These are phyloP conservation scores for Candida ipomoeae DNA, from an alignment of 805 yeast genomes.

Conservation along the genomic window DNA sequence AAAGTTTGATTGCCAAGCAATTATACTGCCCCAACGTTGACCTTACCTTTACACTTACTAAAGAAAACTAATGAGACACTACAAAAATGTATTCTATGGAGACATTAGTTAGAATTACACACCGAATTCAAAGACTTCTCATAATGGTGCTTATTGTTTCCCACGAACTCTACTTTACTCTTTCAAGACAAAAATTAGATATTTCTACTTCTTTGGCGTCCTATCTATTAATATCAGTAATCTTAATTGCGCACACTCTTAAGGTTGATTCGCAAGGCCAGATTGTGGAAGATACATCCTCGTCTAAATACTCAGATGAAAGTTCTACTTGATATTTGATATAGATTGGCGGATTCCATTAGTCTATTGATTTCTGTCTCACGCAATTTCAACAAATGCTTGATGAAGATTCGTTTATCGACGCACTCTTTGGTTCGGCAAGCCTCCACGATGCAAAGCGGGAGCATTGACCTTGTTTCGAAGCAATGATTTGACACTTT, in stretches of 20 bases:
- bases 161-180: neutral
- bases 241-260: neutral
- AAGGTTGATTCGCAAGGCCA: neutral
- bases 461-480: constrained; percentile 41
- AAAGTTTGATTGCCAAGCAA: neutral
- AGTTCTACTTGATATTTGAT: neutral
- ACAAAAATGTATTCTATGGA: neutral
- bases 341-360: neutral
- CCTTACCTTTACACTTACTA: neutral
- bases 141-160: neutral
- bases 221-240: neutral
- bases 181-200: neutral
- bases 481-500: constrained; percentile 37
- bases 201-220: neutral
- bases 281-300: neutral
- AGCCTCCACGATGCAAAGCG: constrained; percentile 42
- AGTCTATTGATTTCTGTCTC: neutral
- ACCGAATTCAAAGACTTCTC: neutral
- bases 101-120: neutral
- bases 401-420: constrained; percentile 3
- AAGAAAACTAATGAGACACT: neutral
- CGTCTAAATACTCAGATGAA: neutral
- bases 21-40: neutral
- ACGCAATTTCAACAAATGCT: neutral
- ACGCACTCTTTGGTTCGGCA: constrained; percentile 18